Conservation (phyloP, 306 rosid species). For the Lagenaria siceraria region DNA sequence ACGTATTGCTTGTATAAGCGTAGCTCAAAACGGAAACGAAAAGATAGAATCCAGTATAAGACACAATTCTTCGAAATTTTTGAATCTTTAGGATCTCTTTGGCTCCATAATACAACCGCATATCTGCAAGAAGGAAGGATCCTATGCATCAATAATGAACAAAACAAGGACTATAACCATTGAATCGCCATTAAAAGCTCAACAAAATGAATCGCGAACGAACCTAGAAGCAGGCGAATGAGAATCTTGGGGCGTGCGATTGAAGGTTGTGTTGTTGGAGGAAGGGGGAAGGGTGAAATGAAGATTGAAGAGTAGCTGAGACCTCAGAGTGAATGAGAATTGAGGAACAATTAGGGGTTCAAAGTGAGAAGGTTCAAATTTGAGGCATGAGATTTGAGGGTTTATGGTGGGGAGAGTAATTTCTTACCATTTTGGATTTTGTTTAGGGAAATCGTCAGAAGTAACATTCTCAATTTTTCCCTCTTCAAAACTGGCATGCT, state of each 20-base stretch:
- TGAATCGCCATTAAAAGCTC: background rate
- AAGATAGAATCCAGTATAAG: slow-evolving; percentile 75
- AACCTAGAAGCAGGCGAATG: background rate
- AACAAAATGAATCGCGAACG: background rate
- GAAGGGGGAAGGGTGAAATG: background rate
- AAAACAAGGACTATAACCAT: background rate
- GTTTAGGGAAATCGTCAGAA: no score
- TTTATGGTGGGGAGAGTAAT: no score
- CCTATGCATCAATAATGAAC: background rate
- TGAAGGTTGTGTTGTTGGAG: background rate
- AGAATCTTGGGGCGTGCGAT: background rate
- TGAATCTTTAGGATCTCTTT: slow-evolving; percentile 64
- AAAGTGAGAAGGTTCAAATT: no score
- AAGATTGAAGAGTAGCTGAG: background rate
- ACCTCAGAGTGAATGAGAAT: background rate
- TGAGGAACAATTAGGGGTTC: background rate
- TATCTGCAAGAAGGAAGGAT: background rate
- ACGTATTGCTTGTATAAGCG: slow-evolving; percentile 74
- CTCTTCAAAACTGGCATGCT: no score
- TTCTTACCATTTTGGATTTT: no score
- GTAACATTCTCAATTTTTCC: no score
- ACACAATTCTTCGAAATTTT: slow-evolving; percentile 65
- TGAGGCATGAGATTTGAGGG: no score
- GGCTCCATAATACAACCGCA: slow-evolving; percentile 26
- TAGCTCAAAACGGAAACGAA: slow-evolving; percentile 48